Evolutionary conservation across 345 rosid genomes (phyloP).

Genomic region (Atalantia buxifolia): DNA sequence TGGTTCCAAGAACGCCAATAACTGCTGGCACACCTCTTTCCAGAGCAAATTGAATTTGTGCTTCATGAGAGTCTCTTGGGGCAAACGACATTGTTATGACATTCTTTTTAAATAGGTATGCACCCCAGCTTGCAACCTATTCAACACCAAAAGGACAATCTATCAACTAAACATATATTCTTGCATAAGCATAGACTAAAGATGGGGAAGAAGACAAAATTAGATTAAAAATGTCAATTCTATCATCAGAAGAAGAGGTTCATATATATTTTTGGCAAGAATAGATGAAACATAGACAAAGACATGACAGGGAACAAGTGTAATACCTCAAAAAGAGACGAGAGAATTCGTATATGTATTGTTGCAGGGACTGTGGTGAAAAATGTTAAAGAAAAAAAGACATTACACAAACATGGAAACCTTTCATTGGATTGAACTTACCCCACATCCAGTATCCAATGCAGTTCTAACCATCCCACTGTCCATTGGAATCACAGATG

Average conservation of each 20-base stretch:
- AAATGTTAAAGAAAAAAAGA: neutral
- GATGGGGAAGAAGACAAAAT: neutral
- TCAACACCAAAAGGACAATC: neutral
- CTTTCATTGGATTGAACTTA: conserved; percentile 21
- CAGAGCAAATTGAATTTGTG: conserved; percentile 67
- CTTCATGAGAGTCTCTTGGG: conserved; percentile 70
- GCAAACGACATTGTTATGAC: conserved; percentile 69
- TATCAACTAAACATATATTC: neutral
- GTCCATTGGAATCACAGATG: conserved; percentile 56
- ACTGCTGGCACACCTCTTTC: conserved; percentile 76
- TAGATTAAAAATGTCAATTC: neutral
- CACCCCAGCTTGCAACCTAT: conserved; percentile 73
- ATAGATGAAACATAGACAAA: neutral
- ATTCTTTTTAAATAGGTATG: conserved; percentile 59
- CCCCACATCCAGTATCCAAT: conserved; percentile 72
- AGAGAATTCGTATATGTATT: neutral
- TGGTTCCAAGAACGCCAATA: conserved; percentile 64
- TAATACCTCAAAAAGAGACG: neutral
- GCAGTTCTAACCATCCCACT: conserved; percentile 63
- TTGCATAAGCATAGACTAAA: neutral
- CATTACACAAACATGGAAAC: neutral
- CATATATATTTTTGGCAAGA: neutral
- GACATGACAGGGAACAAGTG: neutral
- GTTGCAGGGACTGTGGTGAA: neutral
- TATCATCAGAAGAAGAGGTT: neutral